Conservation (phyloP, 148 eudicot genomes). For the Diospyros lotus region DNA sequence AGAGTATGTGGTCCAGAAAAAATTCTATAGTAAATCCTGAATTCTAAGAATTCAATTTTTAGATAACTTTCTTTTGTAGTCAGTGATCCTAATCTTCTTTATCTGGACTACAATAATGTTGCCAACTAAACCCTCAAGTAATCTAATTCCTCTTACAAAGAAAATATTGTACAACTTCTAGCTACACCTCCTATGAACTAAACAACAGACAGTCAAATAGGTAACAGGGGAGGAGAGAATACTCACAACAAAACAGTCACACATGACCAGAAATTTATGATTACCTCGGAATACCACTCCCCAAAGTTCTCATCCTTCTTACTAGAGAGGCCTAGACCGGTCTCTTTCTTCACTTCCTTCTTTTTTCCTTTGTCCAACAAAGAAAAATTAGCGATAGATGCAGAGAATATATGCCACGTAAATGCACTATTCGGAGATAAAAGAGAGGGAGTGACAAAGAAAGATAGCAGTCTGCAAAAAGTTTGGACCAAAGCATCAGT, state of each 20-base stretch:
- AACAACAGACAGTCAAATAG: background rate
- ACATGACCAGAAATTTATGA: background rate
- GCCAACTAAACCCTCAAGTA: background rate
- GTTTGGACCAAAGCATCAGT: constrained; percentile 4
- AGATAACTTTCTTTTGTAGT: background rate
- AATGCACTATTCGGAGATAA: background rate
- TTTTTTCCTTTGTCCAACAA: constrained; percentile 48
- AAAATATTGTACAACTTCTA: background rate
- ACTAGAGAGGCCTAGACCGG: constrained; percentile 71
- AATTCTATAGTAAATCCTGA: background rate
- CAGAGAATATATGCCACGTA: background rate
- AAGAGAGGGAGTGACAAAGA: background rate
- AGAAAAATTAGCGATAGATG: background rate
- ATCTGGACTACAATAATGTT: background rate
- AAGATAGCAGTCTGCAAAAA: background rate
- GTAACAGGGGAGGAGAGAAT: background rate
- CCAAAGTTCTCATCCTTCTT: constrained; percentile 96
- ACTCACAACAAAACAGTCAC: background rate
- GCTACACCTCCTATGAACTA: background rate
- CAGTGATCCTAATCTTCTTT: background rate
- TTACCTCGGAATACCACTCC: constrained; percentile 99
- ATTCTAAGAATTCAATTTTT: background rate
- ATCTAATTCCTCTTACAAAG: background rate
- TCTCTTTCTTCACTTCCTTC: constrained; percentile 95
- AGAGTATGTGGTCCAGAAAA: background rate